These are phyloP conservation scores for Candida sp. DNA, from an alignment of 1,139 yeast genomes.

Conservation along the genomic window DNA sequence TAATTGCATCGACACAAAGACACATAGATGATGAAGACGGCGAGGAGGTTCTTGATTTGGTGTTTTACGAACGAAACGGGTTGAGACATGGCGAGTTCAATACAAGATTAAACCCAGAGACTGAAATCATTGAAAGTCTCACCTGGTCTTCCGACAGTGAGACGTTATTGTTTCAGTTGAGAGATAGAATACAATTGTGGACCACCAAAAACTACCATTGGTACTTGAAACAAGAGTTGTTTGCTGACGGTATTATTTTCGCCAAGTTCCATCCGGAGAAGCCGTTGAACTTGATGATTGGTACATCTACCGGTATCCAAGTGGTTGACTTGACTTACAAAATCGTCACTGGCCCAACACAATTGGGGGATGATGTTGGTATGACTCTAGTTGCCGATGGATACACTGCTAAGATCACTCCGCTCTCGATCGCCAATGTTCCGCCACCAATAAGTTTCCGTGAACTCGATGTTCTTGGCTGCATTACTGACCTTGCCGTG, in stretches of 20 bases:
- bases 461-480: constrained; percentile 54
- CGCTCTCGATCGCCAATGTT: constrained; percentile 82
- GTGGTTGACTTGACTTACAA: constrained; percentile 73
- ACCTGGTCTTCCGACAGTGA: constrained; percentile 90
- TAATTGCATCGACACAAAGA: constrained; percentile 85
- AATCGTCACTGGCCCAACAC: constrained; percentile 70
- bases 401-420: constrained; percentile 71
- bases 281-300: constrained; percentile 74
- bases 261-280: constrained; percentile 91
- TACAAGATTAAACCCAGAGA: constrained; percentile 57
- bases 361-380: constrained; percentile 74
- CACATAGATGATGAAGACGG: constrained; percentile 50
- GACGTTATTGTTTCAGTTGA: constrained; percentile 68
- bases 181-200: constrained; percentile 80
- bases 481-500: constrained; percentile 68
- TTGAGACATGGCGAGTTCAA: constrained; percentile 88
- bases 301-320: constrained; percentile 52
- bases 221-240: constrained; percentile 86
- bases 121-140: constrained; percentile 52
- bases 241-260: constrained; percentile 42
- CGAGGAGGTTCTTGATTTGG: constrained; percentile 53
- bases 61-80: constrained; percentile 94
- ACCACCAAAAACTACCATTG: constrained; percentile 93
- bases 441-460: constrained; percentile 95
- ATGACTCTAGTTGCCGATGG: constrained; percentile 87